Evolutionary conservation across 176 grass and related monocot species (phyloP), one percentile per base, ranked within the genome.

Genomic region (Rhynchospora tenuis): DNA sequence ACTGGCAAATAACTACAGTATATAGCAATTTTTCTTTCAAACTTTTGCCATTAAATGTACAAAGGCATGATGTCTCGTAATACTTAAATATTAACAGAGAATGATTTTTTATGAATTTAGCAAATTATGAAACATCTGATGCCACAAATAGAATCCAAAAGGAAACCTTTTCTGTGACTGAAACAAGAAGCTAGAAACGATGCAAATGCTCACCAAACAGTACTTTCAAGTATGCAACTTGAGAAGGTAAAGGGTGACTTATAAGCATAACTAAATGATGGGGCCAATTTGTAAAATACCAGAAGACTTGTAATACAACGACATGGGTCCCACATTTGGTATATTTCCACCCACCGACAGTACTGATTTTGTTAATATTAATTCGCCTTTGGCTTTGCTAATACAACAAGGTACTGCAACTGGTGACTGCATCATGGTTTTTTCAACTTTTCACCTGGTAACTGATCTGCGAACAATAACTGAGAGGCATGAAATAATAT

Each of bases 261-360:
- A 10, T 81, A 81, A 81, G 54, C 58, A 81, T 14, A 81, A 81
- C 48, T 8, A 81, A 46, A 62, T 81, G 78, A 81, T 81, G 20
- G 58, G 78, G 38, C 44, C 19, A 64, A 47, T 63, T 43, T 81
- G 78, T 81, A 19, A 81, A 46, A 46, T 23, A 20, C 1, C 11
- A 47, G 16, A 26, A 74, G 14, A 62, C 12, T 64, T 51, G 22
- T 50, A 61, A 51, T 52, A 64, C 24, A 66, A 82, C 44, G 58
- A 31, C 23, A 61, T 67, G 80, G 80, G 7, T 51, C 80, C 80
- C 59, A 66, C 60, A 68, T 82, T 82, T 11, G 80, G 80, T 82
- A 82, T 51, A 65, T 82, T 82, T 82, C 80, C 59, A 82, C 80
- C 80, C 44, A 82, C 80, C 80, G 80, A 82, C 80, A 82, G 59